These are phyloP conservation scores for Gnetum montanum DNA, from an alignment of 75 land plant genomes.

Conservation along the genomic window DNA sequence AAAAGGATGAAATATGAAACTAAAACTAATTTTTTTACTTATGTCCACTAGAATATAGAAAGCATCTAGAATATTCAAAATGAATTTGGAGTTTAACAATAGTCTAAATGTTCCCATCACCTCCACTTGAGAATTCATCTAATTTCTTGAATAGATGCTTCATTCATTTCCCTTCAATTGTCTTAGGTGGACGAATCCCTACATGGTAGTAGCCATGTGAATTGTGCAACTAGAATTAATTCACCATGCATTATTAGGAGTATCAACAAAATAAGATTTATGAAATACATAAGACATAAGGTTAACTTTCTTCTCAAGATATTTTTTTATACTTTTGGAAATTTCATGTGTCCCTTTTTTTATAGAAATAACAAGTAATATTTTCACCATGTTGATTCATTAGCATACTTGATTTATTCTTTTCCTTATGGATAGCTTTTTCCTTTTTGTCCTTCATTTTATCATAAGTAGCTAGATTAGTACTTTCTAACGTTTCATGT, in stretches of 20 bases:
- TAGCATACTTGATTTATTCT: not conserved
- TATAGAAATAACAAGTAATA: not conserved
- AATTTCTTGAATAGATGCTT: not conserved
- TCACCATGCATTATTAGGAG: constrained; percentile 4
- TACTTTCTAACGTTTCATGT: constrained; percentile 5
- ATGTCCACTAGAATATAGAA: too few species aligned
- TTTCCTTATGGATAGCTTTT: not conserved
- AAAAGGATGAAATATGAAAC: constrained; percentile 11
- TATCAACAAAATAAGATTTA: constrained; percentile 10
- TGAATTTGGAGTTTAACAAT: not conserved
- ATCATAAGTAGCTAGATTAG: constrained; percentile 5
- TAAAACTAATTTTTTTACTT: too few species aligned
- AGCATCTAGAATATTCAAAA: constrained; percentile 1
- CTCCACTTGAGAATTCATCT: constrained; percentile 8
- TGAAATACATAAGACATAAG: not conserved
- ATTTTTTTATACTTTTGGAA: not conserved
- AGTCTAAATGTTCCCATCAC: constrained; percentile 2
- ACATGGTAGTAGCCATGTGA: constrained; percentile 1
- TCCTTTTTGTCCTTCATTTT: not conserved
- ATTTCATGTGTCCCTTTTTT: constrained; percentile 4
- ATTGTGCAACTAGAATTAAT: constrained; percentile 6
- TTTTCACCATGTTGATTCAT: not conserved
- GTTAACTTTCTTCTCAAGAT: constrained; percentile 6
- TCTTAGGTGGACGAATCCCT: constrained; percentile 1
- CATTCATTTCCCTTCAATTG: constrained; percentile 3